Conservation (phyloP, 2,329 filamentous ascomycete species). For the Sclerotinia trifoliorum region DNA sequence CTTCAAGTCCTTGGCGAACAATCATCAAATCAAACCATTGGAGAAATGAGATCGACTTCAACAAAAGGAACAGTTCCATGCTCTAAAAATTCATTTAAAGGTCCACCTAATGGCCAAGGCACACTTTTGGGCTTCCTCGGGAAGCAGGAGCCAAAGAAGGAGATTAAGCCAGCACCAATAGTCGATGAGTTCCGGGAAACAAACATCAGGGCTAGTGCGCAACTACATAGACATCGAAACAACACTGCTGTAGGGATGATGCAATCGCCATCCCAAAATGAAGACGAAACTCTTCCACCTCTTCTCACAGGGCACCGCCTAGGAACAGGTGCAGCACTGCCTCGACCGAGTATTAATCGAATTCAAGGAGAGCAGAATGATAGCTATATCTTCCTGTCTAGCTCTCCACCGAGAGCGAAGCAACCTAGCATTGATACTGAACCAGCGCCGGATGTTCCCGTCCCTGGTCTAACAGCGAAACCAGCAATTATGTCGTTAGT, state of each 20-base stretch:
- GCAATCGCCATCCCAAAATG: background rate
- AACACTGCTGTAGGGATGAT: background rate
- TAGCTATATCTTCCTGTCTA: constrained; percentile 38
- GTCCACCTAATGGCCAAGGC: constrained; percentile 29
- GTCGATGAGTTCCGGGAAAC: background rate
- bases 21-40: constrained; percentile 32
- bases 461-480: constrained; percentile 25
- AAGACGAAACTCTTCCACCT: background rate
- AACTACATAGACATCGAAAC: constrained; percentile 17
- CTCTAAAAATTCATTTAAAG: constrained; percentile 25
- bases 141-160: constrained; percentile 23
- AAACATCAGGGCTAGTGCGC: background rate
- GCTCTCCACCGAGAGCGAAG: constrained; percentile 34
- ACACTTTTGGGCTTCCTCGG: constrained; percentile 36
- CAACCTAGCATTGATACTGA: constrained; percentile 19
- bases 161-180: background rate
- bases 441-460: constrained; percentile 16
- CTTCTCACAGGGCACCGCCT: constrained; percentile 33
- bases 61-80: constrained; percentile 11
- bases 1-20: constrained; percentile 38
- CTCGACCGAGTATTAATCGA: constrained; percentile 28
- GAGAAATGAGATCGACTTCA: constrained; percentile 24
- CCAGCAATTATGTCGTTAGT: constrained; percentile 33
- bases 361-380: constrained; percentile 27
- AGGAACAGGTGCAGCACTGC: constrained; percentile 23